Evolutionary conservation across 345 rosid species (phyloP), one percentile per base, ranked within the genome.

Genomic region (Lumnitzera racemosa): DNA sequence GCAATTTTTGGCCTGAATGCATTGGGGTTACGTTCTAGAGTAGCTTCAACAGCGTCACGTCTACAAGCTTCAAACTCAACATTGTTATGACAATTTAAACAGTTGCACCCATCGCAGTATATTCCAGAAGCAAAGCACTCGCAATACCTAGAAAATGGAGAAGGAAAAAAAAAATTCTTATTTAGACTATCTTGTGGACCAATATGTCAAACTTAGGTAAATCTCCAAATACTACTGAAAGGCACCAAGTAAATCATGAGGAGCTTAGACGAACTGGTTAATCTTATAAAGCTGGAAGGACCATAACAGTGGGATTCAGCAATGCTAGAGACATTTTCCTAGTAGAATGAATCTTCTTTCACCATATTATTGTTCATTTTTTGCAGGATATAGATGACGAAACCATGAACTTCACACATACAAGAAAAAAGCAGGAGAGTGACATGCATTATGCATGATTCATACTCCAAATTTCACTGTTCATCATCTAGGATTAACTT

Each of bases 1-100:
- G 91, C 96, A 76, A 95, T 90, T 76, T 95, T 95, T 20, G 99
- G 99, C 70, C 94, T 88, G 69, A 95, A 95, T 24, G 99, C 99
- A 78, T 86, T 85, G 55, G 98, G 99, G 69, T 90, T 95, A 50
- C 98, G 91, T 66, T 95, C 98, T 61, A 95, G 77, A 41, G 98
- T 95, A 70, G 92, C 80, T 78, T 88, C 95, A 58, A 95, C 84
- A 31, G 99, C 98, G 66, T 95, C 98, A 66, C 90, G 76, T 72
- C 99, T 83, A 7, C 87, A 83, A 66, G 86, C 83, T 79, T 95
- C 99, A 61, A 88, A 82, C 53, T 88, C 96, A 78, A 86, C 90
- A 68, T 95, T 95, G 79, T 95, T 95, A 75, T 76, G 82, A 73
- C 99, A 95, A 70, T 88, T 88, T 54, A 72, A 78, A 76, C 96